Evolutionary conservation across 139 green algal genomes (phyloP).

Genomic region (Haematococcus lacustris): DNA sequence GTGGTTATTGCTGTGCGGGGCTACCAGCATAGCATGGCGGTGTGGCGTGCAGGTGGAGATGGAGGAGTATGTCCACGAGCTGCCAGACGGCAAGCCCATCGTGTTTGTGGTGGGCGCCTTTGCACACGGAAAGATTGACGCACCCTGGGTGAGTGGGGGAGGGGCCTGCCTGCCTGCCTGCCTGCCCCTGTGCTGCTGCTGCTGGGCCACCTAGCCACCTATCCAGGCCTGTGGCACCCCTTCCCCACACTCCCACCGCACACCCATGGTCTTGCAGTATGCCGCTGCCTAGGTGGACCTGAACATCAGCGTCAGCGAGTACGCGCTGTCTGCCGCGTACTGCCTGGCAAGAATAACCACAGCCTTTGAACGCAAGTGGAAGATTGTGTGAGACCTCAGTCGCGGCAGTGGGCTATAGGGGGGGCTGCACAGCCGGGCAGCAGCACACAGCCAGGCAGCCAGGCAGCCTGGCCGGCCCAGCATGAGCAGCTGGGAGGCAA

Average conservation of each 20-base stretch:
- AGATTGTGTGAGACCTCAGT: constrained; percentile 61
- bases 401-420: too few species aligned
- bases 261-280: too few species aligned
- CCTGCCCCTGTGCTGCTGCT: too few species aligned
- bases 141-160: constrained; percentile 30
- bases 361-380: constrained; percentile 81
- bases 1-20: constrained; percentile 16
- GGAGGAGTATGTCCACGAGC: constrained; percentile 31
- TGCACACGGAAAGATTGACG: constrained; percentile 85
- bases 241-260: too few species aligned
- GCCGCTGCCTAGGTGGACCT: constrained; percentile 66
- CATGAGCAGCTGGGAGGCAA: too few species aligned
- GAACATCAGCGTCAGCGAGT: constrained; percentile 79
- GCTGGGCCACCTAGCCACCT: too few species aligned
- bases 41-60: constrained; percentile 31
- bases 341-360: constrained; percentile 78
- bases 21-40: constrained; percentile 42
- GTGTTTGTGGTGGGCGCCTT: constrained; percentile 91
- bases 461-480: too few species aligned
- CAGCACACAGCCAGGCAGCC: too few species aligned
- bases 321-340: constrained; percentile 83
- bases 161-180: not conserved
- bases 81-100: constrained; percentile 41
- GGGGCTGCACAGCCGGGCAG: too few species aligned
- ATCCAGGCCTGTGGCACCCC: too few species aligned